phyloP scores from a whole-genome alignment of 2,329 filamentous ascomycete genomes.

The Pezicula neosporulosa region DNA sequence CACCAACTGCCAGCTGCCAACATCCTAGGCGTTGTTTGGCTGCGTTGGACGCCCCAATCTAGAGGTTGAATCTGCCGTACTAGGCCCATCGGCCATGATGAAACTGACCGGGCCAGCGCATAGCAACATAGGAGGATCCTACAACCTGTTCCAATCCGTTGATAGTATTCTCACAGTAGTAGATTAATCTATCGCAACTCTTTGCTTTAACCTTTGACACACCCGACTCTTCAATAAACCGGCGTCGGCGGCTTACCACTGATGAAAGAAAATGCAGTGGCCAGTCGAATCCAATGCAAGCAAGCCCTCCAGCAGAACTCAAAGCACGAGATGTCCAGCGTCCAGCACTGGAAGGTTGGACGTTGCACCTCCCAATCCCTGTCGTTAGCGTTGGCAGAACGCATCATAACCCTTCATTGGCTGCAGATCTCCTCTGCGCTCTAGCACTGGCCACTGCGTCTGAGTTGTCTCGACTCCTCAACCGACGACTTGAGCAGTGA shows the following conservation, averaged over 20 bases:
- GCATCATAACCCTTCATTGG: not conserved
- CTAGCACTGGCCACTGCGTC: not conserved
- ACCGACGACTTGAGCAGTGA: too few species aligned
- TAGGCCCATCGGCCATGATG: constrained; percentile 15
- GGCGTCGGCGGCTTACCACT: not conserved
- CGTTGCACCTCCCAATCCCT: not conserved
- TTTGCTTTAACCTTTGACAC: not conserved
- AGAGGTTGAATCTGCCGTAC: constrained; percentile 13
- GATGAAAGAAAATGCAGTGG: not conserved
- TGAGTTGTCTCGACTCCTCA: not conserved
- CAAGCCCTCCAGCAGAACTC: not conserved
- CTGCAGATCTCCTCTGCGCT: not conserved
- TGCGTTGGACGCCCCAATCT: constrained; percentile 12
- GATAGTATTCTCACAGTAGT: not conserved
- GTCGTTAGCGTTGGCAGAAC: not conserved
- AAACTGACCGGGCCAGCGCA: constrained; percentile 27
- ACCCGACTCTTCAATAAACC: not conserved
- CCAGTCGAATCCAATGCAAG: constrained; percentile 10
- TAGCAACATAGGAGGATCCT: constrained; percentile 21
- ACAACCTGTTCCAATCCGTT: constrained; percentile 1
- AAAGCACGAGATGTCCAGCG: constrained; percentile 15
- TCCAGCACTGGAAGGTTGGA: constrained; percentile 12
- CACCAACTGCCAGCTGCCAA: constrained; percentile 1
- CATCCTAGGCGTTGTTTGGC: constrained; percentile 14
- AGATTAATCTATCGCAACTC: not conserved